Base-by-base conservation (phyloP, 306 rosid genomes). In the Castanopsis chinensis region DNA sequence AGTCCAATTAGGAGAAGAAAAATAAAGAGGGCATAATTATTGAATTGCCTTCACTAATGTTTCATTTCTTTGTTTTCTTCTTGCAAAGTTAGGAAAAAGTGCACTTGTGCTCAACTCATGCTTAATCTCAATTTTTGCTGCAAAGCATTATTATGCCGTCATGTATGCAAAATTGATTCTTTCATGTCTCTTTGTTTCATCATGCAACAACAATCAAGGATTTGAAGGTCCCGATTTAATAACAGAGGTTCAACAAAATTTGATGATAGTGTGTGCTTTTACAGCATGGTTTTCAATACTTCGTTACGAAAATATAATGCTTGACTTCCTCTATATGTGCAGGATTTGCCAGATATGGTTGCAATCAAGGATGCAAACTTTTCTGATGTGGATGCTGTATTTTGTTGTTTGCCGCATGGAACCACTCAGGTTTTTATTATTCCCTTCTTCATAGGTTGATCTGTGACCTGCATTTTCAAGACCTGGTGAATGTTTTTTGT, bases 401-500 rank as follows among this genome's bases (percentile, higher is more conserved):
- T 95, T 78, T 95, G 99, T 77, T 95, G 98, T 83, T 88, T 95
- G 87, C 98, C 99, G 7, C 97, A 95, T 76, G 98, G 99, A 81
- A 92, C 99, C 73, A 92, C 98, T 51, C 98, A 95, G 91, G 99
- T 94, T 80, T 20, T 32, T 79, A 72, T 57, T 71, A 17, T 13
- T 72, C 23, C 63, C 65, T 74, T 74, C 35, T 74, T 53, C 51
- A 19, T 76, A 69, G 8, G 13, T 79, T 68, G 19, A 53, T 84
- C 63, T 49, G 69, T 74, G 28, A 25, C n/a, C 65, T 28, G 5
- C 61, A 71, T 13, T 12, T 57, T 28, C 9, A 12, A 15, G 18
- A 43, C 63, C 17, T 61, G 23, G 5, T 64, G 69, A 32, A 61
- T 53, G 19, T 72, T 30, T 71, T 32, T 9, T 32, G 52, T 13